A percentile compares a stretch with the other conserved stretches of the same genome.
These are phyloP conservation scores for Ophiostoma tasmaniense DNA, from an alignment of 2,329 filamentous ascomycete species.

Conservation along the genomic window DNA sequence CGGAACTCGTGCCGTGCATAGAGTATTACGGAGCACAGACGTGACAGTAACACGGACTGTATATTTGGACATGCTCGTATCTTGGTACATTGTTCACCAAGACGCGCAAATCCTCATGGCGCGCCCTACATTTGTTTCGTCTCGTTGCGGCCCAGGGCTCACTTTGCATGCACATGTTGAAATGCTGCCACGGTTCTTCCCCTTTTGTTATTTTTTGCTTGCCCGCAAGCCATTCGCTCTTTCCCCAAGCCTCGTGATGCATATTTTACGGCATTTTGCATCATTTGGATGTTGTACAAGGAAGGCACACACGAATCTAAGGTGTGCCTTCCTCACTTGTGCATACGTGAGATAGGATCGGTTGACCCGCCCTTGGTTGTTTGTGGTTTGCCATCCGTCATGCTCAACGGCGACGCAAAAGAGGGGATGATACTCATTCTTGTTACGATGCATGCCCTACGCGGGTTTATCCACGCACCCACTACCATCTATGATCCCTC, in stretches of 20 bases:
- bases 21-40: too few relatives aligned
- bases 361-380: not conserved
- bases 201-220: not conserved
- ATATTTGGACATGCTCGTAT: not conserved
- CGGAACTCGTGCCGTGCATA: not conserved
- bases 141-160: not conserved
- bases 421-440: not conserved
- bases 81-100: too few relatives aligned
- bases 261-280: too few relatives aligned
- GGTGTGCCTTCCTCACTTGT: not conserved
- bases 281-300: too few relatives aligned
- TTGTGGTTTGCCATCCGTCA: not conserved
- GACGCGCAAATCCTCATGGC: too few relatives aligned
- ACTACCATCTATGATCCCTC: not conserved
- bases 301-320: not conserved
- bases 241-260: not conserved
- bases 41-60: not conserved
- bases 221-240: not conserved
- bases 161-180: not conserved
- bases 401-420: not conserved
- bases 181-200: not conserved
- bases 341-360: not conserved
- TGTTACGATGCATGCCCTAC: not conserved
- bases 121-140: not conserved
- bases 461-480: not conserved